Conservation (phyloP, 176 grass and related monocot genomes). For the Secale cereale region DNA sequence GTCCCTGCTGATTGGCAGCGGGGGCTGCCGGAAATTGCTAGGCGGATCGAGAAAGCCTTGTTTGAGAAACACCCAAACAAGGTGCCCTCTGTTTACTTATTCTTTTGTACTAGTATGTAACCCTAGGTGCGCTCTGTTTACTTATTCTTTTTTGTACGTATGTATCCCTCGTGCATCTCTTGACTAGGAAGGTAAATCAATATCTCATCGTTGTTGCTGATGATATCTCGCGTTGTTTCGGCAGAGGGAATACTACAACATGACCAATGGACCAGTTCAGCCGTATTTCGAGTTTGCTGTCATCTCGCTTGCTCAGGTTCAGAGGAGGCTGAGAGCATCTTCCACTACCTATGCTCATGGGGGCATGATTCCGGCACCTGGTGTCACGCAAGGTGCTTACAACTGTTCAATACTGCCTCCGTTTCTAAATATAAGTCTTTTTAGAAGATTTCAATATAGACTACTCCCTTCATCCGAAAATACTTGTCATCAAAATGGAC, state of each 20-base stretch:
- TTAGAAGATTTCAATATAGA: too few relatives aligned
- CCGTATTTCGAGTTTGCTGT: conserved; percentile 43
- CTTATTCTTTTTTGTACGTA: too few relatives aligned
- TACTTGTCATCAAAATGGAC: too few relatives aligned
- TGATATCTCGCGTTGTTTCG: conserved; percentile 26
- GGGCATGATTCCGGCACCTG: conserved; percentile 84
- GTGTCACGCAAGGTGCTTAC: conserved; percentile 47
- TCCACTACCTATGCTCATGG: conserved; percentile 38
- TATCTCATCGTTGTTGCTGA: neutral
- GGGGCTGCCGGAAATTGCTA: neutral
- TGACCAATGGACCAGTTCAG: conserved; percentile 46
- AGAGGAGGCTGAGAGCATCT: conserved; percentile 37
- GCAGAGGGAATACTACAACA: conserved; percentile 68
- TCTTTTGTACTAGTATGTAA: neutral
- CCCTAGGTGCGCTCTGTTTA: too few relatives aligned
- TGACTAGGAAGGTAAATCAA: too few relatives aligned
- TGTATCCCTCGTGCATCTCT: too few relatives aligned
- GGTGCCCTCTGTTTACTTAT: conserved; percentile 24
- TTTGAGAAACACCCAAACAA: conserved; percentile 42
- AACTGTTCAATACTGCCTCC: too few relatives aligned
- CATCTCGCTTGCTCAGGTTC: conserved; percentile 24
- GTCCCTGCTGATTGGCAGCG: neutral
- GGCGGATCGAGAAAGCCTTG: conserved; percentile 38
- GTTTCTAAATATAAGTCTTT: too few relatives aligned
- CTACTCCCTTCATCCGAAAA: too few relatives aligned